phyloP scores from a whole-genome alignment of 169 alveolate genomes.

The Babesia bovis region DNA sequence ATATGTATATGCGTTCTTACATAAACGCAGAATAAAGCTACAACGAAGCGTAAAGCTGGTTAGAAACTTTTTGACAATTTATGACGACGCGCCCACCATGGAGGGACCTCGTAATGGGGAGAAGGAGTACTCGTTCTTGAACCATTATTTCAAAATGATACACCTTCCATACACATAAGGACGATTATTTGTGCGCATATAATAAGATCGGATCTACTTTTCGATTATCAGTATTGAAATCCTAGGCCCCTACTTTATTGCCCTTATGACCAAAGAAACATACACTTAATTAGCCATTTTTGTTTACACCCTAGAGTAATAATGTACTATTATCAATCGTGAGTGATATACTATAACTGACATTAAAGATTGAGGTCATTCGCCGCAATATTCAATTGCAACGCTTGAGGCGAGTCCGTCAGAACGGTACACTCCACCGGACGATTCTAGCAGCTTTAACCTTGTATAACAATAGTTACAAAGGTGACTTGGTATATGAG shows the following conservation, averaged over 20 bases:
- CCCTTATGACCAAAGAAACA: too few species aligned
- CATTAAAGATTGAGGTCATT: slow-evolving; percentile 1
- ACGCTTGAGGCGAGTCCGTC: slow-evolving; percentile 20
- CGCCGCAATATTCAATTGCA: slow-evolving; percentile 9
- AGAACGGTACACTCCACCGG: slow-evolving; percentile 24
- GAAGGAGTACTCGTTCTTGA: not conserved
- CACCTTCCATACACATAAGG: not conserved
- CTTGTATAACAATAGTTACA: slow-evolving; percentile 77
- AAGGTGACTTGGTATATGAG: slow-evolving; percentile 77
- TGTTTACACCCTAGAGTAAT: too few species aligned
- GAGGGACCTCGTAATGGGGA: slow-evolving; percentile 34
- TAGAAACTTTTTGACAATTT: not conserved
- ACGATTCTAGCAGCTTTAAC: slow-evolving; percentile 47
- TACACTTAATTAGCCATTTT: too few species aligned
- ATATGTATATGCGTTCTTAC: not conserved
- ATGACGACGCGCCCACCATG: slow-evolving; percentile 33
- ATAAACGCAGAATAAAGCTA: not conserved
- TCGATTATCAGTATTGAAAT: too few species aligned
- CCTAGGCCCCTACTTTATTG: too few species aligned
- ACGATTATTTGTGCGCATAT: too few species aligned
- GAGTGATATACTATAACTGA: too few species aligned
- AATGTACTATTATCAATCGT: too few species aligned
- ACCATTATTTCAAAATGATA: not conserved
- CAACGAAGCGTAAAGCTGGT: slow-evolving; percentile 14
- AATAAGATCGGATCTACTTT: too few species aligned